phyloP scores from a whole-genome alignment of 2,329 filamentous ascomycete species.

The Aspergillus persii region DNA sequence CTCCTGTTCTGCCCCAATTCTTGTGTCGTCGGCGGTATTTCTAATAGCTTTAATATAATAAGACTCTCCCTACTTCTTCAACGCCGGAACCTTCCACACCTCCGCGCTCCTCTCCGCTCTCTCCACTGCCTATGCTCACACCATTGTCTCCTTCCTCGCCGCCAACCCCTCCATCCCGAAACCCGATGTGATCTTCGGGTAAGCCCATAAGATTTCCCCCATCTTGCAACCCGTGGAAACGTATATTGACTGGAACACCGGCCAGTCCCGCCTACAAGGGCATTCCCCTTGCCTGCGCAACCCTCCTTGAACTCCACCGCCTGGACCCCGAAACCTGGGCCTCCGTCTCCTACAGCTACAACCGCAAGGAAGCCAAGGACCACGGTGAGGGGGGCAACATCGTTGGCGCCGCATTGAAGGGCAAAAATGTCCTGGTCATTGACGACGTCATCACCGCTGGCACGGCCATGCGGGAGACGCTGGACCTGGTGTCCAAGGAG shows the following conservation, averaged over 20 bases:
- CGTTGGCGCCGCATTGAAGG: slow-evolving; percentile 80
- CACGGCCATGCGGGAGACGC: slow-evolving; percentile 88
- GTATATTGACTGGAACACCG: background rate
- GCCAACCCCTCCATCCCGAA: slow-evolving; percentile 42
- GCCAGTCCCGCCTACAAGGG: slow-evolving; percentile 84
- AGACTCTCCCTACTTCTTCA: slow-evolving; percentile 94
- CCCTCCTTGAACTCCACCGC: slow-evolving; percentile 71
- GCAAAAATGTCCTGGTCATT: slow-evolving; percentile 82
- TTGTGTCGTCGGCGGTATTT: background rate
- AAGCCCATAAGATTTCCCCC: slow-evolving; percentile 1
- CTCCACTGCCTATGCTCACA: slow-evolving; percentile 73
- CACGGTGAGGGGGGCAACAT: slow-evolving; percentile 94
- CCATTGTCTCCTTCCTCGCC: slow-evolving; percentile 39
- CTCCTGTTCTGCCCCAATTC: background rate
- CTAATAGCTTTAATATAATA: background rate
- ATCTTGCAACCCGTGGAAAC: background rate
- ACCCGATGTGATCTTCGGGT: slow-evolving; percentile 83
- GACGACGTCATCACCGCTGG: slow-evolving; percentile 97
- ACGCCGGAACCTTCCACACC: slow-evolving; percentile 85
- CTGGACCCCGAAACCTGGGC: slow-evolving; percentile 66
- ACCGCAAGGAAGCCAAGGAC: slow-evolving; percentile 94
- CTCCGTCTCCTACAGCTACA: slow-evolving; percentile 78
- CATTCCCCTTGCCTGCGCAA: slow-evolving; percentile 80
- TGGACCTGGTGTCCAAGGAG: slow-evolving; percentile 81
- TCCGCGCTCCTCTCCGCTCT: slow-evolving; percentile 75